A percentile compares a stretch with the other conserved stretches of the same genome.
Evolutionary conservation across 2,329 filamentous ascomycete species (phyloP).

Genomic region (Beauveria bassiana): DNA sequence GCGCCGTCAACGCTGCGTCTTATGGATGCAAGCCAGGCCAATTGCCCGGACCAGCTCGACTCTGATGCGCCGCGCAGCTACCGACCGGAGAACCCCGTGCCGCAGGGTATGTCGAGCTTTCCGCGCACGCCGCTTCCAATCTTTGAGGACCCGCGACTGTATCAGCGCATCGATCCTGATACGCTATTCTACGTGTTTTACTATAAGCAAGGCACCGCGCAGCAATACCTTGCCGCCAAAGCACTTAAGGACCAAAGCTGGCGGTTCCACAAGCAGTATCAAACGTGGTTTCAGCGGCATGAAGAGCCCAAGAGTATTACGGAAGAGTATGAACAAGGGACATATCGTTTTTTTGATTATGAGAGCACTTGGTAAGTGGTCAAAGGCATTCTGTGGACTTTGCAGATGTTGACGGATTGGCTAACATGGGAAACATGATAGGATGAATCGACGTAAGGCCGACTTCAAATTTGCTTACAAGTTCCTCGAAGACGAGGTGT

Average conservation of each 20-base stretch:
- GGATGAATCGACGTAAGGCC: constrained; percentile 97
- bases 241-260: constrained; percentile 98
- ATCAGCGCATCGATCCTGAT: constrained; percentile 85
- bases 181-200: constrained; percentile 99
- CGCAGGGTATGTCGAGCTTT: constrained; percentile 69
- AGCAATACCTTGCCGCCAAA: constrained; percentile 92
- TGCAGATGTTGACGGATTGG: not conserved
- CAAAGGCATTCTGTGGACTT: not conserved
- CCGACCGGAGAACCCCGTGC: constrained; percentile 72
- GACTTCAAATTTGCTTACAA: constrained; percentile 99
- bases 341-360: constrained; percentile 98
- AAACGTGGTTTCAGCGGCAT: constrained; percentile 98
- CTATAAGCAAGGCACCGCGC: constrained; percentile 92
- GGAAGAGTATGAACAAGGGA: constrained; percentile 97
- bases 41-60: constrained; percentile 67
- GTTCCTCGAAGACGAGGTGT: constrained; percentile 90
- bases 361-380: constrained; percentile 87
- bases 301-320: constrained; percentile 98
- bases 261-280: constrained; percentile 99
- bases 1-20: constrained; percentile 64
- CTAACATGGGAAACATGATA: constrained; percentile 28
- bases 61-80: constrained; percentile 78
- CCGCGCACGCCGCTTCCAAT: constrained; percentile 87
- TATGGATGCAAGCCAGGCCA: constrained; percentile 66
- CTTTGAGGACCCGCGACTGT: constrained; percentile 84